Conservation (phyloP, 2,329 filamentous ascomycete genomes). For the Xylaria sp. region DNA sequence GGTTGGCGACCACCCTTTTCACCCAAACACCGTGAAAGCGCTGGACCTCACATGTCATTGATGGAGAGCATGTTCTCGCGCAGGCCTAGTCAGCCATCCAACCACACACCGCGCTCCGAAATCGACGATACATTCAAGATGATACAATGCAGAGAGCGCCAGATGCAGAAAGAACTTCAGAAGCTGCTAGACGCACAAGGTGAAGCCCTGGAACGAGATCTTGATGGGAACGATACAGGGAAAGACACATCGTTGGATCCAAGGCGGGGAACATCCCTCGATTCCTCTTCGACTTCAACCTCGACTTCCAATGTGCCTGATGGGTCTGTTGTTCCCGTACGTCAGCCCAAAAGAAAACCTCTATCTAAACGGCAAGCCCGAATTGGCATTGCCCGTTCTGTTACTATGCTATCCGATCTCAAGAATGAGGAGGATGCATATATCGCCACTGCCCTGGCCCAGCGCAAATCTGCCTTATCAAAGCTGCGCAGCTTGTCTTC, state of each 20-base stretch:
- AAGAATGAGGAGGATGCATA: constrained; percentile 70
- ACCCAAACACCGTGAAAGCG: constrained; percentile 16
- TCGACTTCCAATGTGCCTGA: constrained; percentile 12
- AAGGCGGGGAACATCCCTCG: constrained; percentile 18
- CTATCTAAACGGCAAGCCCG: constrained; percentile 64
- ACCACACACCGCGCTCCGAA: constrained; percentile 23
- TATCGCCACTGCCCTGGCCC: constrained; percentile 58
- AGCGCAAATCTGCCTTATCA: constrained; percentile 59
- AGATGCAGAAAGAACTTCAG: constrained; percentile 61
- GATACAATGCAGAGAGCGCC: constrained; percentile 49
- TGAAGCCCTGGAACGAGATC: constrained; percentile 50
- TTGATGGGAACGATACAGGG: constrained; percentile 16
- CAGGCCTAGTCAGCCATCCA: constrained; percentile 21
- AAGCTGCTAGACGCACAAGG: constrained; percentile 61
- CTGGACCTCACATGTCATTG: constrained; percentile 28
- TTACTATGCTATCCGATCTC: constrained; percentile 65
- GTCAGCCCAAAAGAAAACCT: constrained; percentile 57
- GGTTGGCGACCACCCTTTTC: constrained; percentile 29
- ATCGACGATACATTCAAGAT: constrained; percentile 35
- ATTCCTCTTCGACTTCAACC: constrained; percentile 16
- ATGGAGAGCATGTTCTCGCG: constrained; percentile 34
- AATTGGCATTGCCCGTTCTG: constrained; percentile 64
- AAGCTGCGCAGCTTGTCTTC: constrained; percentile 58
- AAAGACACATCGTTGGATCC: constrained; percentile 22
- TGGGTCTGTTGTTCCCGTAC: constrained; percentile 57